Evolutionary conservation across 2,329 filamentous ascomycete genomes (phyloP).

Genomic region (Clathrospora elynae): DNA sequence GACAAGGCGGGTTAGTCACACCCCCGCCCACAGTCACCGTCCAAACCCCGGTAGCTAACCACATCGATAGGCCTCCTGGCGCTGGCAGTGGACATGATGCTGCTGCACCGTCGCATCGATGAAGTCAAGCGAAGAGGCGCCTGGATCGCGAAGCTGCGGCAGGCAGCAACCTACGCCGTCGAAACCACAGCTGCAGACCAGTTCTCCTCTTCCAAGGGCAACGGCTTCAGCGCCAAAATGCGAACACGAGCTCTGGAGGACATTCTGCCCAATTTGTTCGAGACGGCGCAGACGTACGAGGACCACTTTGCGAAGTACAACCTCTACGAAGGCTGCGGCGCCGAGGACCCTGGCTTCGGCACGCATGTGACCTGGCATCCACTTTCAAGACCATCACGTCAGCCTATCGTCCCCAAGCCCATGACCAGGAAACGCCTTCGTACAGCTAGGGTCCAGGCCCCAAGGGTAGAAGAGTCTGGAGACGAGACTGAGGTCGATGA

Average conservation of each 20-base stretch:
- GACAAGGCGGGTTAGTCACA: constrained; percentile 30
- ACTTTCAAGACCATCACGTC: constrained; percentile 25
- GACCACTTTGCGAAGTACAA: constrained; percentile 34
- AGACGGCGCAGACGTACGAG: constrained; percentile 36
- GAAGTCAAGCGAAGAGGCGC: constrained; percentile 27
- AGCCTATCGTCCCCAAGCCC: constrained; percentile 2
- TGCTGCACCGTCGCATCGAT: constrained; percentile 35
- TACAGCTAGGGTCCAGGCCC: neutral
- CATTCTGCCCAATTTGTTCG: constrained; percentile 38
- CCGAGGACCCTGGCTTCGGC: constrained; percentile 26
- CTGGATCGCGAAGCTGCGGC: constrained; percentile 34
- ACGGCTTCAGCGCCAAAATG: constrained; percentile 32
- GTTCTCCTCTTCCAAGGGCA: constrained; percentile 36
- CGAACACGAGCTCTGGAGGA: constrained; percentile 30
- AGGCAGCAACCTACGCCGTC: constrained; percentile 27
- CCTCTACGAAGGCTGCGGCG: constrained; percentile 30
- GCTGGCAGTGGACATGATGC: constrained; percentile 37
- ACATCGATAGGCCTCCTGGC: constrained; percentile 29
- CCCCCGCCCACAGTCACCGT: too few species aligned
- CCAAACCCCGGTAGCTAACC: neutral
- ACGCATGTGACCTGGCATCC: constrained; percentile 32
- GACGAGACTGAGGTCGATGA: constrained; percentile 35
- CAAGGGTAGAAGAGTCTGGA: constrained; percentile 13
- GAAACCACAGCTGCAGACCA: constrained; percentile 27
- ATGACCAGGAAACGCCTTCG: constrained; percentile 25